Conservation (phyloP, 2,329 filamentous ascomycete species). For the Fusarium heterosporum region DNA sequence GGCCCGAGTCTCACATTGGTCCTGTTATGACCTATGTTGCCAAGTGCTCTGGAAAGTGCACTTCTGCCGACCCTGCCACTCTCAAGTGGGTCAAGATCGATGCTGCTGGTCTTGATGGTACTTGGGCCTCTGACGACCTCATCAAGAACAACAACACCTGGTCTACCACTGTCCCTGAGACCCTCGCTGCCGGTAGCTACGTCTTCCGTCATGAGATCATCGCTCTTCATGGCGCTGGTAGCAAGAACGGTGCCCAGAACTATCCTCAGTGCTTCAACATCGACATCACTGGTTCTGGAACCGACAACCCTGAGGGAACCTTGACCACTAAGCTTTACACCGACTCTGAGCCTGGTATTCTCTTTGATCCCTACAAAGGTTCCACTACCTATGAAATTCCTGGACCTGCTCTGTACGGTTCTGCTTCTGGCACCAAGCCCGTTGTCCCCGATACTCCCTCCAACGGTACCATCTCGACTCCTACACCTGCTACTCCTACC, state of each 20-base stretch:
- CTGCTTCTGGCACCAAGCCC: conserved; percentile 27
- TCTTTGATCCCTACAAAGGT: conserved; percentile 49
- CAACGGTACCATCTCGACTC: conserved; percentile 14
- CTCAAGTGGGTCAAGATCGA: conserved; percentile 75
- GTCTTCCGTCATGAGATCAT: conserved; percentile 66
- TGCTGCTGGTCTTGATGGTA: conserved; percentile 60
- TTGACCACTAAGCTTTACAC: conserved; percentile 50
- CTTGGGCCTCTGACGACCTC: conserved; percentile 55
- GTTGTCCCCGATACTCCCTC: conserved; percentile 18
- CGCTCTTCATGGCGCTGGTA: conserved; percentile 58
- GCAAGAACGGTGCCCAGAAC: conserved; percentile 37
- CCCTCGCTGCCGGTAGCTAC: conserved; percentile 56
- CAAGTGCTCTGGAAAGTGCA: conserved; percentile 66
- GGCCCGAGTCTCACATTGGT: conserved; percentile 59
- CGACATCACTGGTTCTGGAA: conserved; percentile 56
- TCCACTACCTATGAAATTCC: conserved; percentile 47
- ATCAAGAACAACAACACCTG: conserved; percentile 57
- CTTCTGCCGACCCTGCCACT: conserved; percentile 61
- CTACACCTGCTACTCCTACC: conserved; percentile 10
- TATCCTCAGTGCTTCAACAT: conserved; percentile 42
- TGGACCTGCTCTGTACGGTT: conserved; percentile 47
- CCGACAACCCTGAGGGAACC: conserved; percentile 50
- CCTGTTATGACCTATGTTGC: conserved; percentile 75
- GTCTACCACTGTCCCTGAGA: conserved; percentile 52
- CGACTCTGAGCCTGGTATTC: conserved; percentile 49